phyloP scores from a whole-genome alignment of 768 basidiomycete genomes.

The Xerocomus potaroensis region DNA sequence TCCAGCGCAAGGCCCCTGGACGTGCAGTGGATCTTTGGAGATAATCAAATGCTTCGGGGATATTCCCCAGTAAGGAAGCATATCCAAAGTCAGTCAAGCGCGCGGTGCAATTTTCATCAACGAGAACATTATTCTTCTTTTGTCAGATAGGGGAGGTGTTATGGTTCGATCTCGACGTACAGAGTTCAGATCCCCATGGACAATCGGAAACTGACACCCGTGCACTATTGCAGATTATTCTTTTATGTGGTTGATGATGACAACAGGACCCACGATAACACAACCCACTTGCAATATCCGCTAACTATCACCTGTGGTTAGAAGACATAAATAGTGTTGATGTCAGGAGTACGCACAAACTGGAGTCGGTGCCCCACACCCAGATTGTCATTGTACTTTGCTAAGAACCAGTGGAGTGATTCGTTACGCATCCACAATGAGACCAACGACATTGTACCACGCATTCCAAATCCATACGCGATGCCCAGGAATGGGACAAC shows the following conservation, averaged over 20 bases:
- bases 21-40: constrained; percentile 28
- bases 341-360: constrained; percentile 17
- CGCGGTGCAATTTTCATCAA: constrained; percentile 25
- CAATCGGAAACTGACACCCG: no score
- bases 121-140: constrained; percentile 5
- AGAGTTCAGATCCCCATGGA: not conserved
- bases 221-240: no score
- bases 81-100: constrained; percentile 41
- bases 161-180: not conserved
- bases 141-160: not conserved
- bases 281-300: constrained; percentile 5
- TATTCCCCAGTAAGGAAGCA: constrained; percentile 4
- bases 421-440: constrained; percentile 28
- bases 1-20: constrained; percentile 38
- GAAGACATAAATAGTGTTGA: constrained; percentile 15
- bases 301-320: constrained; percentile 12
- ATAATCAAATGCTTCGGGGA: not conserved
- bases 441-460: constrained; percentile 18
- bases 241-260: no score
- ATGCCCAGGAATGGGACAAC: no score
- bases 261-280: not conserved
- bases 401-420: constrained; percentile 17
- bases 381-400: not conserved
- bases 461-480: constrained; percentile 20
- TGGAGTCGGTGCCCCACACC: not conserved